Conservation (phyloP, 805 yeast species). For the Suhomyces emberorum region DNA sequence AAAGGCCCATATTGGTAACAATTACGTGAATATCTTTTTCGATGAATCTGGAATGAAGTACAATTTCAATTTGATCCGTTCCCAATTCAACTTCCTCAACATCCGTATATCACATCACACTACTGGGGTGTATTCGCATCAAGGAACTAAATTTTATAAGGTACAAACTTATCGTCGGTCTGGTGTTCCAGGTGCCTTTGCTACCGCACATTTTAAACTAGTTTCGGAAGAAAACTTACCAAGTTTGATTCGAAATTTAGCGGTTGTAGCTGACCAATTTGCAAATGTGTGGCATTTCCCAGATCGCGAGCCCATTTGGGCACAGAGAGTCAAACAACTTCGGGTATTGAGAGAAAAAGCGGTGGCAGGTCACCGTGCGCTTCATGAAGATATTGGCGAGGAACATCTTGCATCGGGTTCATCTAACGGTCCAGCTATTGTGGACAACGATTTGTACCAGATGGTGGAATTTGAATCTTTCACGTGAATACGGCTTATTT, state of each 20-base stretch:
- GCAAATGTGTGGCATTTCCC: slow-evolving; percentile 72
- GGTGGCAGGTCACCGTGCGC: slow-evolving; percentile 20
- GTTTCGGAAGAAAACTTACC: slow-evolving; percentile 60
- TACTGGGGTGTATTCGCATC: background rate
- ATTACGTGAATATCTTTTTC: slow-evolving; percentile 75
- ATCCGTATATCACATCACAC: slow-evolving; percentile 71
- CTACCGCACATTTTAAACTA: slow-evolving; percentile 73
- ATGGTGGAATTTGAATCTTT: slow-evolving; percentile 30
- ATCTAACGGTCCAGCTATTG: background rate
- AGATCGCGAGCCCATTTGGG: slow-evolving; percentile 55
- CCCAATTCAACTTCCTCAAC: slow-evolving; percentile 81
- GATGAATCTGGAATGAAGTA: slow-evolving; percentile 68
- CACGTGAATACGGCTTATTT: no score
- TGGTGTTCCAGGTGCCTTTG: slow-evolving; percentile 74
- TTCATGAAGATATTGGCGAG: slow-evolving; percentile 24
- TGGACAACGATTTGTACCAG: slow-evolving; percentile 17
- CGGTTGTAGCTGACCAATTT: slow-evolving; percentile 64
- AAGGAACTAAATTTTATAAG: slow-evolving; percentile 38
- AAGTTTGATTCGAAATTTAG: slow-evolving; percentile 60
- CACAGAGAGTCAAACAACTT: slow-evolving; percentile 59
- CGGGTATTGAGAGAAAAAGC: slow-evolving; percentile 27
- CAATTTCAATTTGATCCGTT: slow-evolving; percentile 64
- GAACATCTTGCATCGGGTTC: no score
- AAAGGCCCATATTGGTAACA: slow-evolving; percentile 84
- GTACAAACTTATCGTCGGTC: slow-evolving; percentile 62